Percentiles rank a stretch among this genome's conserved stretches.
Evolutionary conservation across 805 yeast species (phyloP).

Genomic region (Candida gorgasii): DNA sequence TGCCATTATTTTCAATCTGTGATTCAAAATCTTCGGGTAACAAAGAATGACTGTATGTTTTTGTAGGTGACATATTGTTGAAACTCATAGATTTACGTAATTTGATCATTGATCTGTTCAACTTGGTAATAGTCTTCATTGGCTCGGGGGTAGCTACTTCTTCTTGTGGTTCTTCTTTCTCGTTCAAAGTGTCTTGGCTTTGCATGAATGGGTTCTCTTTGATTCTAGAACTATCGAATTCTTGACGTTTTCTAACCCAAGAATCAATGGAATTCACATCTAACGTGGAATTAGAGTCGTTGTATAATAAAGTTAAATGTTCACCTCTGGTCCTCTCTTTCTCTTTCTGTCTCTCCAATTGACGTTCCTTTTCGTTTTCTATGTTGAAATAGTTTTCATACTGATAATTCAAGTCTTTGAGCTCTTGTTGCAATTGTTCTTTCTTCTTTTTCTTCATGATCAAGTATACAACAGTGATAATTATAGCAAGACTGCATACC

Average conservation of each 20-base stretch:
- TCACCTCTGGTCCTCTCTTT: not conserved
- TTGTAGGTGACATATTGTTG: slow-evolving; percentile 13
- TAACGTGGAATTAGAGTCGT: slow-evolving; percentile 38
- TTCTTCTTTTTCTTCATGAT: slow-evolving; percentile 22
- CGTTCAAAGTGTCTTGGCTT: slow-evolving; percentile 15
- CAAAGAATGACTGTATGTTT: slow-evolving; percentile 3
- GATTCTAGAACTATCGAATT: slow-evolving; percentile 32
- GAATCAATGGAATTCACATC: slow-evolving; percentile 53
- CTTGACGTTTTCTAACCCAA: slow-evolving; percentile 53
- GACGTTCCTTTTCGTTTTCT: slow-evolving; percentile 19
- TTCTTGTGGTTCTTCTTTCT: slow-evolving; percentile 4
- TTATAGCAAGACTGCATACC: slow-evolving; percentile 21
- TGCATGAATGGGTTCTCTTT: slow-evolving; percentile 22
- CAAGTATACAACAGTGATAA: slow-evolving; percentile 19
- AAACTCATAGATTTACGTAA: slow-evolving; percentile 18
- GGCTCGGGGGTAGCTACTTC: slow-evolving; percentile 14
- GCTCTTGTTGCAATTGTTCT: slow-evolving; percentile 19
- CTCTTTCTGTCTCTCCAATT: slow-evolving; percentile 1
- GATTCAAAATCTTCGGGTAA: slow-evolving; percentile 16
- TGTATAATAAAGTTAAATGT: slow-evolving; percentile 11
- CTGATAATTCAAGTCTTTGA: slow-evolving; percentile 28
- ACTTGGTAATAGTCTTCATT: slow-evolving; percentile 13
- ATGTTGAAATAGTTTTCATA: slow-evolving; percentile 28
- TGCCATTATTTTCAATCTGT: slow-evolving; percentile 11
- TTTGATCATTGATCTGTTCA: slow-evolving; percentile 16